Percentiles rank a stretch among this genome's conserved stretches.
Conservation (phyloP, 306 rosid species). For the Pyrus bretschneideri region DNA sequence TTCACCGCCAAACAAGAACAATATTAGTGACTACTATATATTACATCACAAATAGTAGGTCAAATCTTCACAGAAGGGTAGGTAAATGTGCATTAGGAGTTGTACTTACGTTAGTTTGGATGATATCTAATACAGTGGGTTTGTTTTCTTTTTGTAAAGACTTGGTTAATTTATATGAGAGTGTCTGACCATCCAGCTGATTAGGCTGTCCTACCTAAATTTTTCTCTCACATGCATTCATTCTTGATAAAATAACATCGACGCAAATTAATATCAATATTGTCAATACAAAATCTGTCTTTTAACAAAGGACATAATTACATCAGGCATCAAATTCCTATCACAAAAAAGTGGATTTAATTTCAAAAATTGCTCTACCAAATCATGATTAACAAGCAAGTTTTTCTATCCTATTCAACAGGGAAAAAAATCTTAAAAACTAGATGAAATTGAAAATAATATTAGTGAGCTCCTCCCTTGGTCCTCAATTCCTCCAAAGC, state of each 20-base stretch:
- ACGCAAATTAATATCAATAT: too few relatives aligned
- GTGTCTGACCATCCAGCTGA: too few relatives aligned
- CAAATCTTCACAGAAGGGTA: not conserved
- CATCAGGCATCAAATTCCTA: not conserved
- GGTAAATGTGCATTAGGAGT: not conserved
- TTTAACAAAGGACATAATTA: too few relatives aligned
- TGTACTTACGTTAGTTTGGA: not conserved
- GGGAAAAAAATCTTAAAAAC: not conserved
- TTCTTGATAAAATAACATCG: too few relatives aligned
- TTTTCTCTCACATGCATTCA: too few relatives aligned
- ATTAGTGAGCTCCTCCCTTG: not conserved
- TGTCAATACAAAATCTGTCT: too few relatives aligned
- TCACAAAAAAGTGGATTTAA: not conserved
- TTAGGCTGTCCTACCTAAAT: too few relatives aligned
- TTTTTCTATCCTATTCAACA: not conserved
- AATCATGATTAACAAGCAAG: not conserved
- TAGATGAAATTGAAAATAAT: not conserved
- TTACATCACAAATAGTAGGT: not conserved
- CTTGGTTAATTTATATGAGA: too few relatives aligned
- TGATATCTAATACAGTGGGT: too few relatives aligned
- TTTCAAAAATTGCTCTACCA: not conserved
- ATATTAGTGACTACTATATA: not conserved
- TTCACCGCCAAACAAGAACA: not conserved
- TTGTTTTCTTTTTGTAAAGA: too few relatives aligned
- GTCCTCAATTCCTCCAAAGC: constrained; percentile 60